A percentile compares a stretch with the other conserved stretches of the same genome.
Evolutionary conservation across 2,329 filamentous ascomycete species (phyloP).

Genomic region (Phyllosticta citriasiana): DNA sequence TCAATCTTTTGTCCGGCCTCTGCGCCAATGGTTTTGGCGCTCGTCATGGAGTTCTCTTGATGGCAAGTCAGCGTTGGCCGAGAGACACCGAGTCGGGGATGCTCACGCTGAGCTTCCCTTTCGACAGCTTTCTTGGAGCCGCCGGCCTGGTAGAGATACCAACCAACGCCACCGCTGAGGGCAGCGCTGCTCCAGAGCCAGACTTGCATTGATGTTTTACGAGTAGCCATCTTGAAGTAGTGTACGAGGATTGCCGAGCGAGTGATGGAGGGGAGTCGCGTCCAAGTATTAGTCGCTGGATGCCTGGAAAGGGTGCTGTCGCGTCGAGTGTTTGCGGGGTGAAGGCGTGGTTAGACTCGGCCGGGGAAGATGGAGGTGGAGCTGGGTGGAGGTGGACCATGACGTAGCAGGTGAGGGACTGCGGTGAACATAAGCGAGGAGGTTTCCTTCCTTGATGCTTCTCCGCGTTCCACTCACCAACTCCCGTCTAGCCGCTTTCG

Average conservation of each 20-base stretch:
- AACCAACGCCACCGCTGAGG: constrained; percentile 51
- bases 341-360: background rate
- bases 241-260: background rate
- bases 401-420: background rate
- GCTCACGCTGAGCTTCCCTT: constrained; percentile 74
- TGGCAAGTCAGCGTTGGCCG: constrained; percentile 53
- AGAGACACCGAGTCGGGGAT: background rate
- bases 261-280: background rate
- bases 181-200: background rate
- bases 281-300: background rate
- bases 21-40: constrained; percentile 43
- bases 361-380: background rate
- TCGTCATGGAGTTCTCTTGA: constrained; percentile 53
- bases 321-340: background rate
- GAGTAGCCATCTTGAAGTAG: background rate
- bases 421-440: background rate
- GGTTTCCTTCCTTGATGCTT: background rate
- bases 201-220: background rate
- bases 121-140: constrained; percentile 73
- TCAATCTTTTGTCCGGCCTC: constrained; percentile 42
- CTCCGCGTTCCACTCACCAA: background rate
- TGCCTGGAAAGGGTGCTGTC: background rate
- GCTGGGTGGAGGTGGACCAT: background rate
- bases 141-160: constrained; percentile 85
- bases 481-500: background rate